Base-by-base conservation (phyloP, 176 grass and related monocot genomes). In the Poa pratensis region DNA sequence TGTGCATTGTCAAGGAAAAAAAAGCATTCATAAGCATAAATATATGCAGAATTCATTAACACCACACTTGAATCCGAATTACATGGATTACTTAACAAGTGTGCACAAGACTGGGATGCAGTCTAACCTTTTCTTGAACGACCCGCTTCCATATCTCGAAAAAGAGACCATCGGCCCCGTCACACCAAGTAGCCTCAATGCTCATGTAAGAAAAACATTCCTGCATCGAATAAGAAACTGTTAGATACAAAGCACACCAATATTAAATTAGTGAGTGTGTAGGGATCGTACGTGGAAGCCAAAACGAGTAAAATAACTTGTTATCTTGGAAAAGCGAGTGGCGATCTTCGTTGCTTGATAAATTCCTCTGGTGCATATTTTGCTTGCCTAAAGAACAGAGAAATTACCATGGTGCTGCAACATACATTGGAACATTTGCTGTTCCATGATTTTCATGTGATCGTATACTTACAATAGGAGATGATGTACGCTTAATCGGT, bases 281-380 rank as follows among this genome's bases (percentile, higher is more conserved):
- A 76, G 20, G 60, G n/a, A 83, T 83, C 81, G 2, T 84, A 84
- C 73, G 9, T 20, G 1, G 61, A 54, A 77, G 73, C 46, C 73
- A 27, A 8, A 67, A 42, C 16, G 32, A 27, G 73, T 28, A 10
- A 85, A 83, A 40, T 26, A 9, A 32, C 6, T n/a, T 28, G 73
- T 54, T 9, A 85, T 85, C 30, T 77, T 43, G 72, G 46, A 19
- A 66, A 85, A 85, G 32, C 32, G 9, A 23, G 83, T n/a, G 49
- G 73, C 60, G 46, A 84, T 84, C 82, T 84, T 84, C 17, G 64
- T 84, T 77, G 73, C 46, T 28, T 84, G 45, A 77, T 66, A 84
- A 63, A 74, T 22, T 77, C 73, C 82, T 77, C 45, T 76, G 1
- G 72, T 84, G 5, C 13, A 24, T 68, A 84, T 84, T 61, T 5